Conservation (phyloP, 2,329 filamentous ascomycete species). For the Epichloe brachyelytri region DNA sequence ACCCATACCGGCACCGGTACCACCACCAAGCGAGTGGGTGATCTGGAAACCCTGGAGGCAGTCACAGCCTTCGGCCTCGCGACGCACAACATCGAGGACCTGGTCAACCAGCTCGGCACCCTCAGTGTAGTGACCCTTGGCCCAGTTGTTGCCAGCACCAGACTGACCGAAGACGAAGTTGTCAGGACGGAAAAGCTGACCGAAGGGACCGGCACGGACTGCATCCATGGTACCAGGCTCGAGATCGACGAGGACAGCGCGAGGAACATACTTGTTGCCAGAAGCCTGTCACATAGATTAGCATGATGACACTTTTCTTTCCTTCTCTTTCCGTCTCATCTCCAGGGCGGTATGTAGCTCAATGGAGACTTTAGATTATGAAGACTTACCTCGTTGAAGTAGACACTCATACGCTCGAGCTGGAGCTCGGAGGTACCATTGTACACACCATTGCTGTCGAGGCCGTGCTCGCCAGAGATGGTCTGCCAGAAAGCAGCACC, state of each 20-base stretch:
- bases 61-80: constrained; percentile 96
- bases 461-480: constrained; percentile 85
- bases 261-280: constrained; percentile 97
- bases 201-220: constrained; percentile 93
- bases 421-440: constrained; percentile 97
- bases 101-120: constrained; percentile 97
- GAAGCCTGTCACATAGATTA: constrained; percentile 48
- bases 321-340: not conserved
- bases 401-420: constrained; percentile 98
- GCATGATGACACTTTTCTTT: not conserved
- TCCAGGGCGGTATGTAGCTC: not conserved
- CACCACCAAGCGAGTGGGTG: constrained; percentile 98
- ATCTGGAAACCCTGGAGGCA: constrained; percentile 99
- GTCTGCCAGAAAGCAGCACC: constrained; percentile 99
- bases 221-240: constrained; percentile 99
- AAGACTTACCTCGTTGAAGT: constrained; percentile 76
- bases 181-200: constrained; percentile 97
- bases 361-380: constrained; percentile 6
- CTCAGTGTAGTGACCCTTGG: constrained; percentile 99
- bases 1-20: constrained; percentile 99
- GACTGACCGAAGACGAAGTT: constrained; percentile 99
- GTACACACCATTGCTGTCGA: constrained; percentile 97
- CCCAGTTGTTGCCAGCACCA: constrained; percentile 99
- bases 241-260: constrained; percentile 96
- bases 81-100: constrained; percentile 94